These are phyloP conservation scores for Tolypocladium sp. DNA, from an alignment of 2,329 filamentous ascomycete genomes.

Conservation along the genomic window DNA sequence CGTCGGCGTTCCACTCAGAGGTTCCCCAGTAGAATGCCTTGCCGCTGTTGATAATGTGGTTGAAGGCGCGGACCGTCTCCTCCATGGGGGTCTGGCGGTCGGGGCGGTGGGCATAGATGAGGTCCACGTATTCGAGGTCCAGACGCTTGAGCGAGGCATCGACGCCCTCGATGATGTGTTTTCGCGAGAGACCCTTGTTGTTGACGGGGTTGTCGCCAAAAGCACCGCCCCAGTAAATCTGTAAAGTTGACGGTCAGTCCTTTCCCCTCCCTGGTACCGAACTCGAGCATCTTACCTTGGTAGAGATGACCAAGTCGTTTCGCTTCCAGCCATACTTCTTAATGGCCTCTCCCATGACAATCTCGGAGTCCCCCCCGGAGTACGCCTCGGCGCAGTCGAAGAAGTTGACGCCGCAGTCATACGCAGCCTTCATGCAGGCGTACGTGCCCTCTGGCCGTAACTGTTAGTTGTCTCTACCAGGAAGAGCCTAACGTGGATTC, in stretches of 20 bases:
- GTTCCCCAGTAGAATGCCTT: slow-evolving; percentile 66
- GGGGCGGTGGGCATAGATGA: slow-evolving; percentile 60
- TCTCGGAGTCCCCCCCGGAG: slow-evolving; percentile 50
- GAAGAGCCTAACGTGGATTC: slow-evolving; percentile 4
- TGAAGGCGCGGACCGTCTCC: slow-evolving; percentile 62
- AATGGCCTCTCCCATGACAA: slow-evolving; percentile 53
- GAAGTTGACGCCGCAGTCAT: slow-evolving; percentile 52
- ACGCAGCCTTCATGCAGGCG: slow-evolving; percentile 52
- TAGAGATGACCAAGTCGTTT: slow-evolving; percentile 51
- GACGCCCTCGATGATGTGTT: slow-evolving; percentile 61
- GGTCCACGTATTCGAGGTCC: slow-evolving; percentile 52
- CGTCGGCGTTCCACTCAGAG: slow-evolving; percentile 57
- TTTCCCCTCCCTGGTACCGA: neutral
- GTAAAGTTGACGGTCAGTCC: neutral
- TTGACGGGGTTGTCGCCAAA: slow-evolving; percentile 55
- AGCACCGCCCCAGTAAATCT: slow-evolving; percentile 56
- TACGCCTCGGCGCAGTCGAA: slow-evolving; percentile 54
- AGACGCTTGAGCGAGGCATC: slow-evolving; percentile 49
- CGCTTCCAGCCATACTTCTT: slow-evolving; percentile 52
- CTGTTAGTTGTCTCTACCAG: neutral
- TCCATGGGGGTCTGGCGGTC: slow-evolving; percentile 62
- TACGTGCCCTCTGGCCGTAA: slow-evolving; percentile 30
- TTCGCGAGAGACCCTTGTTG: slow-evolving; percentile 58
- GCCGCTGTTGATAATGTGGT: slow-evolving; percentile 58
- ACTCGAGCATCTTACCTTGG: slow-evolving; percentile 34